Percentiles rank a stretch among this genome's conserved stretches.
Evolutionary conservation across 2,329 filamentous ascomycete genomes (phyloP).

Genomic region (Ophiostoma piceae): DNA sequence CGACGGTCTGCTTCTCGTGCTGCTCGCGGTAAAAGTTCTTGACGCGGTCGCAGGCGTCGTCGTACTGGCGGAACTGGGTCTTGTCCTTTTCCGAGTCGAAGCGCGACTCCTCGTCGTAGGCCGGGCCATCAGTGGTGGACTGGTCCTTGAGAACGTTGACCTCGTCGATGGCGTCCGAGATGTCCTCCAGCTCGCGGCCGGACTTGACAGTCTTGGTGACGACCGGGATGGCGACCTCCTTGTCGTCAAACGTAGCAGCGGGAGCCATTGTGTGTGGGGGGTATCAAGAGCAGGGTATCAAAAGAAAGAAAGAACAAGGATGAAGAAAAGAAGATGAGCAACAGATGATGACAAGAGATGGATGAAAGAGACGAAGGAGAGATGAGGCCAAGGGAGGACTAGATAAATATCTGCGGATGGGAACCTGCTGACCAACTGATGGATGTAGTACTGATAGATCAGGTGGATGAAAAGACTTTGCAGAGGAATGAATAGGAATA

Average conservation of each 20-base stretch:
- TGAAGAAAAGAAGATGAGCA: not conserved
- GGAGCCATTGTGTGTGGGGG: constrained; percentile 30
- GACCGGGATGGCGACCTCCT: constrained; percentile 20
- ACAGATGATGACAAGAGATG: no score
- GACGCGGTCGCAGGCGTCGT: constrained; percentile 75
- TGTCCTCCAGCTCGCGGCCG: constrained; percentile 33
- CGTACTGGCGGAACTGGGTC: constrained; percentile 59
- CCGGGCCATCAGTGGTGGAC: constrained; percentile 13
- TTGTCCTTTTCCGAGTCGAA: constrained; percentile 37
- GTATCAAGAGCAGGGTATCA: not conserved
- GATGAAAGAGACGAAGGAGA: not conserved
- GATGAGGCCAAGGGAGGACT: not conserved
- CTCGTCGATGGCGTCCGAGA: constrained; percentile 36
- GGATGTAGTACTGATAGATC: not conserved
- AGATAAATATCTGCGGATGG: not conserved
- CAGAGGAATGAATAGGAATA: not conserved
- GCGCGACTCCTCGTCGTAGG: constrained; percentile 27
- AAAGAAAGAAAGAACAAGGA: not conserved
- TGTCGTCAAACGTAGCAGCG: constrained; percentile 30
- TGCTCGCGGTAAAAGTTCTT: constrained; percentile 79
- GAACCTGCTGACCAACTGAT: not conserved
- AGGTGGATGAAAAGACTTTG: not conserved
- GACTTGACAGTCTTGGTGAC: constrained; percentile 16
- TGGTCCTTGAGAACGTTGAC: constrained; percentile 34
- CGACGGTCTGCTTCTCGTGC: constrained; percentile 66